A percentile compares a stretch with the other conserved stretches of the same genome.
phyloP scores from a whole-genome alignment of 345 rosid genomes.

The Pelargonium nanum region DNA sequence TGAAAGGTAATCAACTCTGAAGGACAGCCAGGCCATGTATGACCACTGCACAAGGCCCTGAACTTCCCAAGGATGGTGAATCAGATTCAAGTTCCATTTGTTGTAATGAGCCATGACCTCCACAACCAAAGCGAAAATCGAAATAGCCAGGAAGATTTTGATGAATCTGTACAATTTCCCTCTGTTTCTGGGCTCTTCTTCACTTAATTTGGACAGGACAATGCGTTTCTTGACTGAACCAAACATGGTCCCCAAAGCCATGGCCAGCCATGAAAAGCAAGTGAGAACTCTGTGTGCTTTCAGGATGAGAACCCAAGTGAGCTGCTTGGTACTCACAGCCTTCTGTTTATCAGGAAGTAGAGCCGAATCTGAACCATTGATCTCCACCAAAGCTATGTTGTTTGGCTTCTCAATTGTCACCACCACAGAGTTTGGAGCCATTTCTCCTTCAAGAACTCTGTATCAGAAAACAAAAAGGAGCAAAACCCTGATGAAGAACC shows the following conservation, averaged over 20 bases:
- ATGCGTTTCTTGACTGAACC: constrained; percentile 46
- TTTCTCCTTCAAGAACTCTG: constrained; percentile 15
- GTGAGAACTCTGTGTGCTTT: constrained; percentile 51
- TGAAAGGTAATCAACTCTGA: constrained; percentile 63
- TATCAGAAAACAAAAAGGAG: neutral
- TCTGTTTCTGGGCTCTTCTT: constrained; percentile 56
- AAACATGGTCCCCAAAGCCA: constrained; percentile 24
- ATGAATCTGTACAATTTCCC: constrained; percentile 63
- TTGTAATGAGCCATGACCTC: constrained; percentile 64
- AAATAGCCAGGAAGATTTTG: constrained; percentile 50
- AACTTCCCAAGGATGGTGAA: constrained; percentile 58
- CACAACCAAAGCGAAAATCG: constrained; percentile 45
- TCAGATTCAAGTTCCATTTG: constrained; percentile 60
- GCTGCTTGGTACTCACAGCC: constrained; percentile 59
- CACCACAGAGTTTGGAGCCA: constrained; percentile 74
- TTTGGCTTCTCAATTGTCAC: constrained; percentile 78
- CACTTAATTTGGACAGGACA: constrained; percentile 29
- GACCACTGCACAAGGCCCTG: constrained; percentile 59
- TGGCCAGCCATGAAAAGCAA: constrained; percentile 47
- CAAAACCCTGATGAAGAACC: constrained; percentile 1
- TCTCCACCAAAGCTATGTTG: constrained; percentile 45
- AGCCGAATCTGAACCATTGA: constrained; percentile 47
- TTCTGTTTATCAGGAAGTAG: constrained; percentile 60
- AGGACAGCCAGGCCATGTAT: constrained; percentile 67
- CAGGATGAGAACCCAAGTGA: constrained; percentile 69